Evolutionary conservation across 1,284 basidiomycete genomes (phyloP), one percentile per base, ranked within the genome.

Genomic region (Ceratobasidium sp.): DNA sequence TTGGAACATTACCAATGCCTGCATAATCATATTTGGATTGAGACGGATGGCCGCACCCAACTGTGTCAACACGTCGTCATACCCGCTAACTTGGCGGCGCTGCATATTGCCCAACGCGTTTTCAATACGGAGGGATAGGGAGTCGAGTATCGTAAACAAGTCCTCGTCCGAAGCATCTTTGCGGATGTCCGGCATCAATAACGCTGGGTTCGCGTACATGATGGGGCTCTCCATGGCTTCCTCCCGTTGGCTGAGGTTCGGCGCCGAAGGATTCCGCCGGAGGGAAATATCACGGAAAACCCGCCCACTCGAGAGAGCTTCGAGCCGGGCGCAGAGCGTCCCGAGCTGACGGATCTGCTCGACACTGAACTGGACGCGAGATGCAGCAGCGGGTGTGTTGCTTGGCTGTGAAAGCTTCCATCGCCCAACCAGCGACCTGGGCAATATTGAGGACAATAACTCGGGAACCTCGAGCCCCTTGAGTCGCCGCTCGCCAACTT

Each of bases 391-490:
- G 1, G 75, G 61, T 16, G 56, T 56, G 31, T 72, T 59, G 27
- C 84, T 82, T 0, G 83, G 80, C 71, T 88, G 83, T 74, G 90
- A 87, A 46, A 92, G 82, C 74, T 90, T 86, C 75, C 92, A 86
- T 31, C 98, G 90, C 8, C 91, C 92, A 24, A 88, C 87, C 24
- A 99, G 85, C 19, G 88, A 87, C 65, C 84, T 86, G 0, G 97
- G 95, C 81, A 96, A 98, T 61, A 98, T 87, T 29, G 93, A 83
- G 34, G 94, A 93, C 16, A 99, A 85, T 78, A 88, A 86, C 82
- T 98, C 97, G 0, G 94, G 94, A 1, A 93, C 87, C 83, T 98
- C 96, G 46, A 98, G 86, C 16, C 97, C 97, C 82, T 98, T 98
- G 78, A 99, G 88, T 81, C 95, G 94, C 77, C 92, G 88, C 82